phyloP scores from a whole-genome alignment of 306 rosid species.

The apple (Malus domestica) region DNA sequence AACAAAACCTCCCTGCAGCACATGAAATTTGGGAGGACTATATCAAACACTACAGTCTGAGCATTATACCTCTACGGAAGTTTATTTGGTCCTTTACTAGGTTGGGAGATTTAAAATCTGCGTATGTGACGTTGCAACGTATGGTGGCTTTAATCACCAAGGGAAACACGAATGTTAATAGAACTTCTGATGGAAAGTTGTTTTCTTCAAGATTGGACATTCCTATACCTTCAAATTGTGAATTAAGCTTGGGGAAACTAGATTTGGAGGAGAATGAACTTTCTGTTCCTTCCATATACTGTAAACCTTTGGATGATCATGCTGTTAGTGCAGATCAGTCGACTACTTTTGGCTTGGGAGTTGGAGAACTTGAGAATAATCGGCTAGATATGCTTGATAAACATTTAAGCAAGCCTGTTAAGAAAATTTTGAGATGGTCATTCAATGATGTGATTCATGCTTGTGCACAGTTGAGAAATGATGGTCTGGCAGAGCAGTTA shows the following conservation, averaged over 20 bases:
- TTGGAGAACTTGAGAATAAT: slow-evolving; percentile 22
- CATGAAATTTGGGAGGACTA: slow-evolving; percentile 68
- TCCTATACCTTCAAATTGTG: slow-evolving; percentile 55
- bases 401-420: slow-evolving; percentile 9
- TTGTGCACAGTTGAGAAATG: slow-evolving; percentile 37
- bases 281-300: slow-evolving; percentile 15
- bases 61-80: slow-evolving; percentile 25
- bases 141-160: slow-evolving; percentile 49
- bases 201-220: slow-evolving; percentile 54
- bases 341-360: slow-evolving; percentile 18
- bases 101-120: slow-evolving; percentile 31
- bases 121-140: slow-evolving; percentile 44
- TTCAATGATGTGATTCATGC: slow-evolving; percentile 56
- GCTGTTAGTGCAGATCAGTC: slow-evolving; percentile 20
- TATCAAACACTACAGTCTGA: slow-evolving; percentile 30
- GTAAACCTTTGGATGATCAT: slow-evolving; percentile 15
- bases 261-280: slow-evolving; percentile 28
- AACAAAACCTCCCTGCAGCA: slow-evolving; percentile 55
- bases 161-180: slow-evolving; percentile 28
- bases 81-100: slow-evolving; percentile 35
- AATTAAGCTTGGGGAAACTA: slow-evolving; percentile 24
- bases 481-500: slow-evolving; percentile 52
- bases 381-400: slow-evolving; percentile 16
- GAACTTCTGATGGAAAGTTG: slow-evolving; percentile 32
- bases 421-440: slow-evolving; percentile 49